These are phyloP conservation scores for Prunus yedoensis DNA, from an alignment of 331 rosid species.

Conservation along the genomic window DNA sequence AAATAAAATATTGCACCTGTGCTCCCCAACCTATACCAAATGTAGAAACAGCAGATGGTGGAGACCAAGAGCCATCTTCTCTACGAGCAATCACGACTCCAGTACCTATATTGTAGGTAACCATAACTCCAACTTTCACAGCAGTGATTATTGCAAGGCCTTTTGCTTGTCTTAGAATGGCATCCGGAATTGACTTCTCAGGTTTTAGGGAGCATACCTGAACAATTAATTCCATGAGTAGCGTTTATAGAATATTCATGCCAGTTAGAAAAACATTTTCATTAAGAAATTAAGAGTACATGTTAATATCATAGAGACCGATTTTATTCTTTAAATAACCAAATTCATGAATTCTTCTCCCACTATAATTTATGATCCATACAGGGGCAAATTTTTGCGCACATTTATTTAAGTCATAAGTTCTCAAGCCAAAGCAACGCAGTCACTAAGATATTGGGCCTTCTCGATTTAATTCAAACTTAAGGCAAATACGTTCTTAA, in stretches of 20 bases:
- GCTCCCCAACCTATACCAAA: conserved; percentile 96
- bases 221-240: conserved; percentile 25
- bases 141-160: conserved; percentile 94
- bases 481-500: not conserved
- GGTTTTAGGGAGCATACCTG: conserved; percentile 74
- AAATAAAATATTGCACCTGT: conserved; percentile 63
- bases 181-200: conserved; percentile 82
- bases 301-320: not conserved
- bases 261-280: not conserved
- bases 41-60: conserved; percentile 96
- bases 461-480: not conserved
- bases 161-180: conserved; percentile 83
- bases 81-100: conserved; percentile 89
- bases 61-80: conserved; percentile 99
- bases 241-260: not conserved
- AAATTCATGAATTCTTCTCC: not conserved
- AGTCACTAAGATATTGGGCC: not conserved
- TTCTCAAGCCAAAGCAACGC: too few species aligned
- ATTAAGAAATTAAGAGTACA: not conserved
- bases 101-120: conserved; percentile 91
- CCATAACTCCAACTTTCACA: conserved; percentile 84
- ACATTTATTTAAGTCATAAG: not conserved
- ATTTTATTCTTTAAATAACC: not conserved
- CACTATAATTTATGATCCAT: not conserved
- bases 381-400: not conserved